Evolutionary conservation across 306 rosid genomes (phyloP).

Genomic region (Ammopiptanthus mongolicus): DNA sequence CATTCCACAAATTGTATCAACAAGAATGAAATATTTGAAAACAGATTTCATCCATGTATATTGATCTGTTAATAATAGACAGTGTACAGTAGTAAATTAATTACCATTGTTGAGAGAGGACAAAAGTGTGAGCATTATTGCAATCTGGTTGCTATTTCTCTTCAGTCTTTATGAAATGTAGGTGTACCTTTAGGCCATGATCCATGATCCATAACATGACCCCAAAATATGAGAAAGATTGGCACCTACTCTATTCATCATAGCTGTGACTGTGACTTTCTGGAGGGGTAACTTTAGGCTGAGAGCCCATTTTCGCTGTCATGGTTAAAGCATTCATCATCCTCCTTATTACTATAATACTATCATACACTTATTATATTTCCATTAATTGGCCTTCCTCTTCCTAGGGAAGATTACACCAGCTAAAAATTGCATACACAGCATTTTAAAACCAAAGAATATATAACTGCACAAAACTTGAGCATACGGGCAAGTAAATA

Average conservation of each 20-base stretch:
- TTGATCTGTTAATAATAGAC: not conserved
- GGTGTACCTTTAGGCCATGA: conserved; percentile 21
- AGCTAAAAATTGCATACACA: conserved; percentile 14
- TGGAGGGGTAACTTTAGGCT: conserved; percentile 17
- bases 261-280: conserved; percentile 23
- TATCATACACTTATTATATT: conserved; percentile 17
- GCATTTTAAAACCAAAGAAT: not conserved
- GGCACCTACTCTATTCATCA: conserved; percentile 34
- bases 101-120: conserved; percentile 7
- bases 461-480: conserved; percentile 1
- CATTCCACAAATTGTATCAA: not conserved
- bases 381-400: conserved; percentile 25
- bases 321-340: conserved; percentile 41
- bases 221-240: conserved; percentile 29
- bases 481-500: conserved; percentile 18
- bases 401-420: conserved; percentile 20
- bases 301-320: conserved; percentile 24
- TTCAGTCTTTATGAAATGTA: conserved; percentile 21
- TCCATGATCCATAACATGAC: conserved; percentile 28
- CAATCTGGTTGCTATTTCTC: conserved; percentile 19
- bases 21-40: not conserved
- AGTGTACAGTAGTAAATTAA: not conserved
- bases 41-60: not conserved
- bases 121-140: conserved; percentile 30
- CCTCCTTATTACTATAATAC: conserved; percentile 3